A percentile compares a stretch with the other conserved stretches of the same genome.
phyloP scores from a whole-genome alignment of 1,139 yeast species.

The Spencermartinsiella ligniputridi region DNA sequence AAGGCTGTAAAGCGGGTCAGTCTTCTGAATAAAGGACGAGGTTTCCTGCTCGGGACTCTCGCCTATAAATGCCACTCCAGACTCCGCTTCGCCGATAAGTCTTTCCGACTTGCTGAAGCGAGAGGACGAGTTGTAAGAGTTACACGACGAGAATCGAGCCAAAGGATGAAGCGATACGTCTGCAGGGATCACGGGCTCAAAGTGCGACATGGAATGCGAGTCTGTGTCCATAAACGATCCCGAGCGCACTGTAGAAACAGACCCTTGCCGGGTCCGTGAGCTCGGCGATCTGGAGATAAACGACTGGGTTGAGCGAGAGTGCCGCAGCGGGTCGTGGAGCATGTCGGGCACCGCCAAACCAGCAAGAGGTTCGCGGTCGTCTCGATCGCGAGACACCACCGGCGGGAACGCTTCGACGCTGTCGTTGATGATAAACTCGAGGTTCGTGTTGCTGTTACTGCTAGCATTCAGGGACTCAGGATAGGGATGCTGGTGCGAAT shows the following conservation, averaged over 20 bases:
- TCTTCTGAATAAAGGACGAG: slow-evolving; percentile 6
- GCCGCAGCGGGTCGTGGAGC: slow-evolving; percentile 10
- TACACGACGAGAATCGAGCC: slow-evolving; percentile 16
- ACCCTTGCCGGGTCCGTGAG: slow-evolving; percentile 2
- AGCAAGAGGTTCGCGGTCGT: not conserved
- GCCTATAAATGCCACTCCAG: slow-evolving; percentile 22
- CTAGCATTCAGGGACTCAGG: too few relatives aligned
- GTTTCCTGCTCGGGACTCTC: slow-evolving; percentile 9
- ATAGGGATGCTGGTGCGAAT: not conserved
- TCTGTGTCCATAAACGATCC: slow-evolving; percentile 2
- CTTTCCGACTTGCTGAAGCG: not conserved
- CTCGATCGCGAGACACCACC: too few relatives aligned
- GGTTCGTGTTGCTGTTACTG: not conserved
- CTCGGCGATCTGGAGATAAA: slow-evolving; percentile 5
- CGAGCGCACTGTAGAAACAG: slow-evolving; percentile 6
- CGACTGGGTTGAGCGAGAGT: slow-evolving; percentile 11
- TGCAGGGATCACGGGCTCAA: not conserved
- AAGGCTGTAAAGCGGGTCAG: slow-evolving; percentile 23
- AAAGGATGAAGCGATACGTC: slow-evolving; percentile 3
- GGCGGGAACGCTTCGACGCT: not conserved
- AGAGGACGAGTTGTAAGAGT: slow-evolving; percentile 16
- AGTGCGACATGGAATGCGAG: not conserved
- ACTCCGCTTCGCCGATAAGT: slow-evolving; percentile 20
- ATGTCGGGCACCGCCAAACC: slow-evolving; percentile 8
- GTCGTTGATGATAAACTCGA: not conserved